Conservation (phyloP, 73 alveolate genomes). For the Paramecium biaurelia region DNA sequence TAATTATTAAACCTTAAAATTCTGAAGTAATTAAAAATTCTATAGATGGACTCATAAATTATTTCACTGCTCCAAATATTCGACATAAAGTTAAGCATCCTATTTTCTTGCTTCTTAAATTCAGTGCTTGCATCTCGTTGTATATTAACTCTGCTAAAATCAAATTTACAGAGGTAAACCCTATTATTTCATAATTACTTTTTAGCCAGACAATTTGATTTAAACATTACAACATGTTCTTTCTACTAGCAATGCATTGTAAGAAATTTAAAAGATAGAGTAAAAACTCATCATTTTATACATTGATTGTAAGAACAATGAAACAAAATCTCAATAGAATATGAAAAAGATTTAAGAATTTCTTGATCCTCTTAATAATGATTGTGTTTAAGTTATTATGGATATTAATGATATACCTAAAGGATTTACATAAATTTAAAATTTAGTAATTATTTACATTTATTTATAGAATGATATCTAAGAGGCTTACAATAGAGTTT, state of each 20-base stretch:
- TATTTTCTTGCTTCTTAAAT: slow-evolving; percentile 63
- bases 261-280: slow-evolving; percentile 39
- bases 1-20: slow-evolving; percentile 3
- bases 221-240: slow-evolving; percentile 27
- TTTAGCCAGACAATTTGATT: neutral
- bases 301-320: neutral
- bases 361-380: slow-evolving; percentile 55
- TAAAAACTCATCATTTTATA: neutral
- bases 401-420: slow-evolving; percentile 50
- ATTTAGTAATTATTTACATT: neutral
- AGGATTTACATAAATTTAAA: slow-evolving; percentile 7
- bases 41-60: slow-evolving; percentile 59
- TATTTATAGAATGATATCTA: neutral
- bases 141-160: slow-evolving; percentile 52
- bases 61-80: slow-evolving; percentile 73
- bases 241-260: slow-evolving; percentile 23
- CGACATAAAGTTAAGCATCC: slow-evolving; percentile 73
- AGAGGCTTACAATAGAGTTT: neutral
- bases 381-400: slow-evolving; percentile 47
- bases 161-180: slow-evolving; percentile 6
- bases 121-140: slow-evolving; percentile 59
- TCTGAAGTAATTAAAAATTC: slow-evolving; percentile 65
- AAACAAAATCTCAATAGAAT: neutral
- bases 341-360: slow-evolving; percentile 53
- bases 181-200: neutral